phyloP scores from a whole-genome alignment of 1,284 basidiomycete species.

The Amylostereum chailletii region DNA sequence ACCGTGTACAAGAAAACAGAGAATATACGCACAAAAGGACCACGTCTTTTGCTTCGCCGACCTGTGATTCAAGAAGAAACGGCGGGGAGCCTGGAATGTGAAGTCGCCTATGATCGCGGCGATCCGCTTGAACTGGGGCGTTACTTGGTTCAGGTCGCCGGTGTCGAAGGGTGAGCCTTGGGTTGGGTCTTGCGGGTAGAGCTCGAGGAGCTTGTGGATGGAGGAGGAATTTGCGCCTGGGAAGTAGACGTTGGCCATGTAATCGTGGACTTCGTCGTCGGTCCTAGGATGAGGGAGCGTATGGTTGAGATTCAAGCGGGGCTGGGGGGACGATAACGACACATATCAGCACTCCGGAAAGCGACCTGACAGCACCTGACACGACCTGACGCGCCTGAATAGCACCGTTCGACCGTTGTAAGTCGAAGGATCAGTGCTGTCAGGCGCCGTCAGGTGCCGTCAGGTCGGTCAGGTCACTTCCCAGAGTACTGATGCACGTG shows the following conservation, averaged over 20 bases:
- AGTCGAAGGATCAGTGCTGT: too few relatives aligned
- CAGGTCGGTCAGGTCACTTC: too few relatives aligned
- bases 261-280: neutral
- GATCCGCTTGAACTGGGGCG: constrained; percentile 19
- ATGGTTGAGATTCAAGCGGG: neutral
- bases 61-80: constrained; percentile 8
- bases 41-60: constrained; percentile 9
- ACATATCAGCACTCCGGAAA: too few relatives aligned
- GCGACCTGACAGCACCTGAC: too few relatives aligned
- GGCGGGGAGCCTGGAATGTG: constrained; percentile 15
- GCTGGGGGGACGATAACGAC: neutral
- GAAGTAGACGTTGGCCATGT: neutral
- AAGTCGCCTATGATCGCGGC: constrained; percentile 21
- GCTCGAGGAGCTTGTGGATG: constrained; percentile 1
- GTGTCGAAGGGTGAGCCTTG: constrained; percentile 21
- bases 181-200: constrained; percentile 14
- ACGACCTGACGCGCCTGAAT: too few relatives aligned
- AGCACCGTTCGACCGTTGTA: too few relatives aligned
- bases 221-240: neutral
- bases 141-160: constrained; percentile 6
- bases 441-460: too few relatives aligned
- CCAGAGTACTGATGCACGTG: too few relatives aligned
- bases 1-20: neutral
- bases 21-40: constrained; percentile 9
- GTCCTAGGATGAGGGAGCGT: neutral